Percentiles rank a stretch among this genome's conserved stretches.
These are phyloP conservation scores for Flaveria linearis DNA, from an alignment of 129 eudicot genomes.

Conservation along the genomic window DNA sequence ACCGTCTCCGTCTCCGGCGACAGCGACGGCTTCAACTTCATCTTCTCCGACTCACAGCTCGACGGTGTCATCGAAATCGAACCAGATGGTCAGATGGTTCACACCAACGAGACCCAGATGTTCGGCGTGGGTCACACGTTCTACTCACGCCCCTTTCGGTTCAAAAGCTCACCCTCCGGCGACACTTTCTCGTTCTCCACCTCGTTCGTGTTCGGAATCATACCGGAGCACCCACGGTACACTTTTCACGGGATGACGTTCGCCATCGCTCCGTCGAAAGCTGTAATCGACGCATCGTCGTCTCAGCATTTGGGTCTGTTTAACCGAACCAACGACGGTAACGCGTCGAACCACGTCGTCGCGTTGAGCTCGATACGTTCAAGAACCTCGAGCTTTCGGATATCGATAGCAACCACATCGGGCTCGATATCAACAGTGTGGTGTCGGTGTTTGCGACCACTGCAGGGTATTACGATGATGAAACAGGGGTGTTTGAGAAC, in stretches of 20 bases:
- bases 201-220: conserved; percentile 50
- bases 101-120: conserved; percentile 32
- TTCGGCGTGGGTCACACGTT: conserved; percentile 50
- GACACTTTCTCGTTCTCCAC: conserved; percentile 53
- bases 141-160: conserved; percentile 36
- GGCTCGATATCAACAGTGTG: conserved; percentile 52
- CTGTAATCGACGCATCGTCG: conserved; percentile 35
- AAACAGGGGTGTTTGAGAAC: conserved; percentile 24
- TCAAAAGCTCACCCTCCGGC: conserved; percentile 39
- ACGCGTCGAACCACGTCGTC: conserved; percentile 42
- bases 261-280: conserved; percentile 45
- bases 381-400: conserved; percentile 42
- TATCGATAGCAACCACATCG: conserved; percentile 55
- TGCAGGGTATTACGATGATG: conserved; percentile 38
- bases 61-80: conserved; percentile 39
- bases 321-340: conserved; percentile 48
- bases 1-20: background rate
- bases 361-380: conserved; percentile 58
- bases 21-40: conserved; percentile 35
- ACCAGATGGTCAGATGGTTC: conserved; percentile 29
- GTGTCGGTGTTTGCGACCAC: conserved; percentile 31
- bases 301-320: conserved; percentile 51
- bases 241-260: conserved; percentile 58
- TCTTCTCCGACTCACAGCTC: conserved; percentile 38
- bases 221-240: conserved; percentile 31